phyloP scores from a whole-genome alignment of 129 eudicot genomes.

The Calendula officinalis region DNA sequence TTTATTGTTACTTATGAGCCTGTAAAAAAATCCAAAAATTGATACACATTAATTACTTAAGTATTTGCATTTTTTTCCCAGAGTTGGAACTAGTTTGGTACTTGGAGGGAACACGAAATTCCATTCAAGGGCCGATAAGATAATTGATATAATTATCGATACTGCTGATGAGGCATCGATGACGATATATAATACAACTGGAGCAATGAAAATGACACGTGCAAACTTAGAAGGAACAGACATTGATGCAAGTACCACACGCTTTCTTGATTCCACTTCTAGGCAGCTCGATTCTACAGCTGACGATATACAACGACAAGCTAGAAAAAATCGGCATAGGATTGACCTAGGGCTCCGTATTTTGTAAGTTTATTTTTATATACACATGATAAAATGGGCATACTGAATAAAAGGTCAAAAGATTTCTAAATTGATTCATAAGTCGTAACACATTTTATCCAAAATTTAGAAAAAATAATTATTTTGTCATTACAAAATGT shows the following conservation, averaged over 20 bases:
- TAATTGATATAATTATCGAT: conserved; percentile 60
- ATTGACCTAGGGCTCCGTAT: conserved; percentile 63
- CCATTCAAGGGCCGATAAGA: conserved; percentile 66
- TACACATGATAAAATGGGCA: not conserved
- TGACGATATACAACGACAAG: conserved; percentile 56
- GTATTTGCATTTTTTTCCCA: conserved; percentile 20
- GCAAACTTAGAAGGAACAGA: conserved; percentile 44
- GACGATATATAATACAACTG: conserved; percentile 68
- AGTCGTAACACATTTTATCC: too few relatives aligned
- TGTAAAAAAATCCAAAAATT: too few relatives aligned
- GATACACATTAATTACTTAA: not conserved
- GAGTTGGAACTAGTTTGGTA: conserved; percentile 65
- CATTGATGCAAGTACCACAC: conserved; percentile 37
- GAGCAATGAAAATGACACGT: conserved; percentile 66
- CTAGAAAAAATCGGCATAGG: conserved; percentile 55
- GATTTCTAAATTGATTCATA: too few relatives aligned
- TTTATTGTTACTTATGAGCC: too few relatives aligned
- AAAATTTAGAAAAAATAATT: too few relatives aligned
- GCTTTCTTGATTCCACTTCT: conserved; percentile 65
- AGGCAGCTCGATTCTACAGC: conserved; percentile 59
- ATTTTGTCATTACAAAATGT: too few relatives aligned
- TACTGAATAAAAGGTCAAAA: not conserved
- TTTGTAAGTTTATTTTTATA: conserved; percentile 36
- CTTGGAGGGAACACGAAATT: conserved; percentile 74
- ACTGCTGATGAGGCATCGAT: conserved; percentile 82